Conservation (phyloP, 768 basidiomycete species). For the Russula lepida region DNA sequence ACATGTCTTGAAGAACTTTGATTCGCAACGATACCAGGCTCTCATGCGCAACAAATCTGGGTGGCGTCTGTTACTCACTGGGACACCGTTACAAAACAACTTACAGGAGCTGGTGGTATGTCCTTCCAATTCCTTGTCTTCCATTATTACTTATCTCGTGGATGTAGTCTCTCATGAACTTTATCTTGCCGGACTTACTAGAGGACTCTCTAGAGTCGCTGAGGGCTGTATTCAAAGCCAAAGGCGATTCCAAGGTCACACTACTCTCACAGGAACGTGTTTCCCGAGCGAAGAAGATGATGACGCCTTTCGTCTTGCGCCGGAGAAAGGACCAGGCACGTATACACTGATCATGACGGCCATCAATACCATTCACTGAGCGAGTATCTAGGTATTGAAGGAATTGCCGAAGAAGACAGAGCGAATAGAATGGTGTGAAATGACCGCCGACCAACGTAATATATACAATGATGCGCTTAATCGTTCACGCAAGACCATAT, state of each 20-base stretch:
- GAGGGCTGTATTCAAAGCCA: conserved; percentile 94
- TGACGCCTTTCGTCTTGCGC: conserved; percentile 98
- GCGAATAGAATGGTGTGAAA: conserved; percentile 90
- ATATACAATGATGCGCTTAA: conserved; percentile 83
- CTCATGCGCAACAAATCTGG: conserved; percentile 75
- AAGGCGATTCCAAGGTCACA: conserved; percentile 83
- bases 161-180: conserved; percentile 87
- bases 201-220: conserved; percentile 66
- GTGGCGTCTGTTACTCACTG: conserved; percentile 90
- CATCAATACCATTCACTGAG: background rate
- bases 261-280: conserved; percentile 89
- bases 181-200: conserved; percentile 91
- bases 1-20: conserved; percentile 94
- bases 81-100: conserved; percentile 92
- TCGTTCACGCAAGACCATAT: conserved; percentile 73
- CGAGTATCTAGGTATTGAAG: conserved; percentile 59
- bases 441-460: conserved; percentile 73
- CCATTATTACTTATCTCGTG: background rate
- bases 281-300: conserved; percentile 95
- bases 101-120: conserved; percentile 82
- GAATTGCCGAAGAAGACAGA: conserved; percentile 92
- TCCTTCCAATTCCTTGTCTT: conserved; percentile 18
- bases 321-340: conserved; percentile 87
- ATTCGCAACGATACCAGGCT: conserved; percentile 91
- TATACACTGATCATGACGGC: background rate